Evolutionary conservation across 345 rosid genomes (phyloP).

Genomic region (Aethionema arabicum): DNA sequence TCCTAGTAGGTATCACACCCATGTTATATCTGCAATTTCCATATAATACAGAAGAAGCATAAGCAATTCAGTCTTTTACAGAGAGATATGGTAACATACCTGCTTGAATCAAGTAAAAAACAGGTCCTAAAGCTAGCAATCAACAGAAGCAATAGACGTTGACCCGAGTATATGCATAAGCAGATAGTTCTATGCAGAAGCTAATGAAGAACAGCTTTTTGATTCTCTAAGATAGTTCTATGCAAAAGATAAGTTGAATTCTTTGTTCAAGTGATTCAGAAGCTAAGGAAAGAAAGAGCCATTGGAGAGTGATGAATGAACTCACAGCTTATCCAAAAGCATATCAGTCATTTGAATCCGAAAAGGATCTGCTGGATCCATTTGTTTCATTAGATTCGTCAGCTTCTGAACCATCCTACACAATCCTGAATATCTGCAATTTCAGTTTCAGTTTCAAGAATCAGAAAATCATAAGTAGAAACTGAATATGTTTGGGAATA

Average conservation of each 20-base stretch:
- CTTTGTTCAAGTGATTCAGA: background rate
- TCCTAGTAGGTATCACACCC: slow-evolving; percentile 86
- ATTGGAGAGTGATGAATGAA: background rate
- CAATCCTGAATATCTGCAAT: slow-evolving; percentile 61
- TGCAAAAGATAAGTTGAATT: background rate
- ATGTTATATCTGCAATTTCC: slow-evolving; percentile 72
- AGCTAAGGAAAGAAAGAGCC: slow-evolving; percentile 2
- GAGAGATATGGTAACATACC: too few relatives aligned
- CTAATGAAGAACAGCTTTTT: background rate
- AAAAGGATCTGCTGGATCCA: slow-evolving; percentile 75
- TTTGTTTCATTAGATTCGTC: slow-evolving; percentile 74
- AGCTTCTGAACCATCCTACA: slow-evolving; percentile 88
- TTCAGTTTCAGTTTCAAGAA: background rate
- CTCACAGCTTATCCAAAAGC: slow-evolving; percentile 89
- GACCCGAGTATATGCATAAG: too few relatives aligned
- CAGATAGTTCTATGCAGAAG: background rate
- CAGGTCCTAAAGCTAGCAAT: too few relatives aligned
- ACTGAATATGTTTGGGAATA: background rate
- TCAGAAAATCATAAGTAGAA: background rate
- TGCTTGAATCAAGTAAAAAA: too few relatives aligned
- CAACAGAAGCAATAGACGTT: background rate
- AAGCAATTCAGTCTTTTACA: slow-evolving; percentile 4
- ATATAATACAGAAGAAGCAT: slow-evolving; percentile 6
- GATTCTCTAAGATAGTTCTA: background rate
- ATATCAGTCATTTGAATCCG: slow-evolving; percentile 83